These are phyloP conservation scores for Moringa oleifera DNA, from an alignment of 345 rosid species.

Conservation along the genomic window DNA sequence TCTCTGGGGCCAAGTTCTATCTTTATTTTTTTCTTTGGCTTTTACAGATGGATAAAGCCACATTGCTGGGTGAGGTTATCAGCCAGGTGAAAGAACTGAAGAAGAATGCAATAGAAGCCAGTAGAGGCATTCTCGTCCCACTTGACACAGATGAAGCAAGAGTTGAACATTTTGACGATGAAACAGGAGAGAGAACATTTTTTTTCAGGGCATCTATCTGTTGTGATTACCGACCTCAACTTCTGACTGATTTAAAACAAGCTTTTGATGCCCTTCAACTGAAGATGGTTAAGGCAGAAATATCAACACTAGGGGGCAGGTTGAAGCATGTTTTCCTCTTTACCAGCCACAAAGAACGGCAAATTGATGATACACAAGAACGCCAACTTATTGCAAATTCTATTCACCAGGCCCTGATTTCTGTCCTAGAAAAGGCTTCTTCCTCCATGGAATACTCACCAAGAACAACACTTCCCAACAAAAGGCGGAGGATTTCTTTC, in stretches of 20 bases:
- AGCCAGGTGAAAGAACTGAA: conserved; percentile 47
- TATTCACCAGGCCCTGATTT: conserved; percentile 28
- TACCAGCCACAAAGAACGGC: conserved; percentile 20
- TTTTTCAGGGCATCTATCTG: conserved; percentile 45
- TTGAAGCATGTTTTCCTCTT: conserved; percentile 42
- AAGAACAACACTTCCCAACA: conserved; percentile 29
- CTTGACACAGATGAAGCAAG: conserved; percentile 43
- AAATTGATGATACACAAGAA: conserved; percentile 13
- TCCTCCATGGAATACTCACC: conserved; percentile 34
- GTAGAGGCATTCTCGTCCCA: conserved; percentile 47
- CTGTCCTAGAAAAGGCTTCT: conserved; percentile 41
- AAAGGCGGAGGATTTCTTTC: conserved; percentile 37
- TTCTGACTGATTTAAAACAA: conserved; percentile 42
- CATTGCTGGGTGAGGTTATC: conserved; percentile 61
- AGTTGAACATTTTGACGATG: conserved; percentile 31
- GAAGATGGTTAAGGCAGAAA: conserved; percentile 37
- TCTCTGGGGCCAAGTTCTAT: background rate
- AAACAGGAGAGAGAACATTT: conserved; percentile 20
- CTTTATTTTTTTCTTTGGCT: background rate
- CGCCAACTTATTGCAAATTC: conserved; percentile 17
- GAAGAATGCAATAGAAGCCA: conserved; percentile 36
- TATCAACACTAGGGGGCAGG: conserved; percentile 49
- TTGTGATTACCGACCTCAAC: conserved; percentile 48
- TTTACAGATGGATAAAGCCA: conserved; percentile 67
- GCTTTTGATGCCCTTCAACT: conserved; percentile 41